Base-by-base conservation (phyloP, 2,329 filamentous ascomycete species). In the Hypoxylon sp. region DNA sequence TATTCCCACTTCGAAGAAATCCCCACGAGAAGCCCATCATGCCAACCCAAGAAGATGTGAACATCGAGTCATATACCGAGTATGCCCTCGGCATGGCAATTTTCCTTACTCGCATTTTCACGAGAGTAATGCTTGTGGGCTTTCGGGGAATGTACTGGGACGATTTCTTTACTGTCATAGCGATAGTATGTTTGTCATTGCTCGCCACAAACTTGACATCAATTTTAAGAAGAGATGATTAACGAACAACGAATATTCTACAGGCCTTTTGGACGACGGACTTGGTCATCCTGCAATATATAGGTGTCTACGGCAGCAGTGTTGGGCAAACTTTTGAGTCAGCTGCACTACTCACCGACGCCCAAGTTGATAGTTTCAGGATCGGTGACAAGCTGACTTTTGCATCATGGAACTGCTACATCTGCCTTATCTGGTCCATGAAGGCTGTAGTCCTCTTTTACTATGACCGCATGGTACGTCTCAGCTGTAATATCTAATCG, bases 341-440 rank as follows among this genome's bases (percentile, higher is more conserved):
- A 32, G 56, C 58, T 11, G n/a, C 13, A 5, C 30, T 28, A 53
- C 63, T 66, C 17, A 25, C 34, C 58, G 52, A 61, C 23, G 46
- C 28, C 30, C 45, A 49, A 14, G 63, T 66, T 9, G 58, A 62
- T 34, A 66, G 63, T n/a, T 41, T 57, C 14, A 66, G 63, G 19
- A 32, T 62, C 11, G 63, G 63, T 19, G 63, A 66, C 36, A 66
- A 66, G 38, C 28, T 66, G n/a, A 66, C 58, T 6, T 66, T 66
- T 25, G 63, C 63, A 6, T 61, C 51, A 52, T 66, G 63, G 63
- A 36, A 49, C 11, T 61, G 58, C n/a, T 66, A 66, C 17, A 57
- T 66, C 34, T 62, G 63, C 46, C 63, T 66, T 5, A 66, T 57
- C 28, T 66, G 57, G 56, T 62, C 63, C 21, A 66, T 66, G 63